Conservation (phyloP, 2,329 filamentous ascomycete genomes). For the Fusarium odoratissimum region DNA sequence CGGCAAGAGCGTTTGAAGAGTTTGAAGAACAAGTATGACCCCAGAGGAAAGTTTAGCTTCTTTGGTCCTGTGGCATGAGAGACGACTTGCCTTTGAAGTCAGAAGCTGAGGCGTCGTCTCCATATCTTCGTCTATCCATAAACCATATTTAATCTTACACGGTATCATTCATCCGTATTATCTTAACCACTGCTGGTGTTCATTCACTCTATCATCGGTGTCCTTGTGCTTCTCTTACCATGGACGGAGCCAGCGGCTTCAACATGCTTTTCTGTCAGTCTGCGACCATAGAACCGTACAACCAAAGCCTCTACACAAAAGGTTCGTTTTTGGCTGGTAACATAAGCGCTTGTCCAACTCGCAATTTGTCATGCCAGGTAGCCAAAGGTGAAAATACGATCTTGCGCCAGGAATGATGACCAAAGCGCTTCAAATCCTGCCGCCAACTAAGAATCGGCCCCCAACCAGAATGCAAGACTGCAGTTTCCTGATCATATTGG, state of each 20-base stretch:
- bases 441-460: not conserved
- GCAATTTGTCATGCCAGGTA: rapidly evolving
- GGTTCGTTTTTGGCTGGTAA: not conserved
- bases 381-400: too few relatives aligned
- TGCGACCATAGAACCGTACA: not conserved
- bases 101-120: too few relatives aligned
- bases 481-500: not conserved
- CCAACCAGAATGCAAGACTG: not conserved
- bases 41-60: conserved; percentile 56
- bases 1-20: conserved; percentile 56
- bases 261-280: too few relatives aligned
- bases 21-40: conserved; percentile 64
- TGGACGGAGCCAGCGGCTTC: not conserved
- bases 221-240: not conserved
- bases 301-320: too few relatives aligned
- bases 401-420: not conserved
- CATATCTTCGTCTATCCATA: not conserved
- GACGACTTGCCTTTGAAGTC: not conserved
- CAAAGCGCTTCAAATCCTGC: not conserved
- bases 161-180: not conserved
- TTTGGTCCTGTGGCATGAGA: conserved; percentile 52
- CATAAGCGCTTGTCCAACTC: rapidly evolving
- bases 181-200: rapidly evolving
- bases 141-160: not conserved
- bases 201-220: not conserved